Percentiles rank a stretch among this genome's conserved stretches.
These are phyloP conservation scores for Prosopis cineraria DNA, from an alignment of 306 rosid species.

Conservation along the genomic window DNA sequence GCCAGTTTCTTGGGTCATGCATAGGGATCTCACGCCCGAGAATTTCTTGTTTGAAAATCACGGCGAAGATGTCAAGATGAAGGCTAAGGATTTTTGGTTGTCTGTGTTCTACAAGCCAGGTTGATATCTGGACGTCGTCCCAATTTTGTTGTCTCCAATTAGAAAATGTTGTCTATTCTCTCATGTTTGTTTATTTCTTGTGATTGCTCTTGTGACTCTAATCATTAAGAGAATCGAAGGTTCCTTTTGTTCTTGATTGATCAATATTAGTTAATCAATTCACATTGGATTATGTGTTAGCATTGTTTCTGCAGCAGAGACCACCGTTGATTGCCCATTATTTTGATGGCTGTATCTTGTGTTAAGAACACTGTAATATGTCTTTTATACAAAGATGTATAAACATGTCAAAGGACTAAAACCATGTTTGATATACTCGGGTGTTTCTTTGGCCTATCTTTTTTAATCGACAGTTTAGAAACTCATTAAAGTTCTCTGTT, in stretches of 20 bases:
- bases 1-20: conserved; percentile 89
- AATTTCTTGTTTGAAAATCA: conserved; percentile 49
- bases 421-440: too few relatives aligned
- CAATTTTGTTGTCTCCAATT: background rate
- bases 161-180: background rate
- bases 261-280: background rate
- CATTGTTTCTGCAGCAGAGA: conserved; percentile 2
- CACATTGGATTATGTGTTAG: background rate
- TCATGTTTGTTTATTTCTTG: conserved; percentile 30
- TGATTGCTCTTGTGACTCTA: conserved; percentile 3
- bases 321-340: background rate
- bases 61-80: conserved; percentile 47
- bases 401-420: too few relatives aligned
- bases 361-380: background rate
- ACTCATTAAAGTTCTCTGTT: too few relatives aligned
- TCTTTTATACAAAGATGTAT: background rate
- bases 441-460: too few relatives aligned
- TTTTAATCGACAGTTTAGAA: too few relatives aligned
- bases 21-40: conserved; percentile 60
- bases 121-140: background rate
- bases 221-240: conserved; percentile 1
- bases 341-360: background rate
- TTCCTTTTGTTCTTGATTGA: background rate
- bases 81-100: conserved; percentile 54
- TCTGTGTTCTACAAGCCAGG: conserved; percentile 55